These are phyloP conservation scores for Medicago truncatula DNA, from an alignment of 306 rosid genomes.

Conservation along the genomic window MtrunA17r5.0-ANR NC_053049.1:792001-792500, in stretches of 20 bases:
- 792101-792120: slow-evolving; percentile 17
- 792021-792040: slow-evolving; percentile 40
- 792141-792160: background rate
- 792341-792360: background rate
- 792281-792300: background rate
- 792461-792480: too few species aligned
- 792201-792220: slow-evolving; percentile 2
- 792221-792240: slow-evolving; percentile 3
- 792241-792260: too few species aligned
- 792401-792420: background rate
- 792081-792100: slow-evolving; percentile 1
- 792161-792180: slow-evolving; percentile 6
- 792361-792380: slow-evolving; percentile 15
- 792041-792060: slow-evolving; percentile 54
- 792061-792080: background rate
- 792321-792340: background rate
- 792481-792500: too few species aligned
- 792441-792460: too few species aligned
- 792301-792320: slow-evolving; percentile 9
- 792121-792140: slow-evolving; percentile 10
- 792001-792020: slow-evolving; percentile 45
- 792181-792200: slow-evolving; percentile 18
- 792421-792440: too few species aligned
- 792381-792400: background rate
- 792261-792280: slow-evolving; percentile 12